Conservation (phyloP, 192 early-diverging fungal species). For the Backusella mclennaniae region DNA sequence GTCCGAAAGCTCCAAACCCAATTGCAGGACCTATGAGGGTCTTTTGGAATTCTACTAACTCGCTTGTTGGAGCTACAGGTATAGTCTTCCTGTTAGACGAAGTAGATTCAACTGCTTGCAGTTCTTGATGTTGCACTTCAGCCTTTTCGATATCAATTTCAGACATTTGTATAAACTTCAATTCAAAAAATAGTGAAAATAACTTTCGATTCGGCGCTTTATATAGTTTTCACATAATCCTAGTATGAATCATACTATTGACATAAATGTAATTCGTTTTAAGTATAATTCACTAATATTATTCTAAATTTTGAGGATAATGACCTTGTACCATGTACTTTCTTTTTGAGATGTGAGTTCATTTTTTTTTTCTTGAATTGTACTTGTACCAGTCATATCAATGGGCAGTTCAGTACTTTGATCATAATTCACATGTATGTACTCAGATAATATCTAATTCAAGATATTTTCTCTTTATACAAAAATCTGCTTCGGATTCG, state of each 20-base stretch:
- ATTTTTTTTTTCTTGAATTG: neutral
- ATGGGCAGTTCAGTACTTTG: neutral
- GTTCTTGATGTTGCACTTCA: neutral
- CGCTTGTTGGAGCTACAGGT: neutral
- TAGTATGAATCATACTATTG: neutral
- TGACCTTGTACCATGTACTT: neutral
- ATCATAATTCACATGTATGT: neutral
- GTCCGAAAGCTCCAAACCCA: conserved; percentile 24
- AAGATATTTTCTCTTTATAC: neutral
- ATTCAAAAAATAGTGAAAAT: neutral
- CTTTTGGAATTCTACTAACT: neutral
- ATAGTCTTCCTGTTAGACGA: neutral
- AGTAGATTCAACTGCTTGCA: neutral
- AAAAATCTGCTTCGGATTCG: neutral
- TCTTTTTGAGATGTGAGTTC: neutral
- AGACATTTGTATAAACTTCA: neutral
- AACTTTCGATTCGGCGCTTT: neutral
- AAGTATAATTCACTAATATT: neutral
- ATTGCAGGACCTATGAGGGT: neutral
- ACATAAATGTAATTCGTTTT: neutral
- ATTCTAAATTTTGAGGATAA: neutral
- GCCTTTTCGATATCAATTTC: neutral
- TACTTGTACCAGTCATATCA: neutral
- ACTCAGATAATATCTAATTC: neutral
- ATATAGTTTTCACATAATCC: neutral